These are phyloP conservation scores for Podosphaera xanthii DNA, from an alignment of 2,329 filamentous ascomycete species.

Conservation along the genomic window DNA sequence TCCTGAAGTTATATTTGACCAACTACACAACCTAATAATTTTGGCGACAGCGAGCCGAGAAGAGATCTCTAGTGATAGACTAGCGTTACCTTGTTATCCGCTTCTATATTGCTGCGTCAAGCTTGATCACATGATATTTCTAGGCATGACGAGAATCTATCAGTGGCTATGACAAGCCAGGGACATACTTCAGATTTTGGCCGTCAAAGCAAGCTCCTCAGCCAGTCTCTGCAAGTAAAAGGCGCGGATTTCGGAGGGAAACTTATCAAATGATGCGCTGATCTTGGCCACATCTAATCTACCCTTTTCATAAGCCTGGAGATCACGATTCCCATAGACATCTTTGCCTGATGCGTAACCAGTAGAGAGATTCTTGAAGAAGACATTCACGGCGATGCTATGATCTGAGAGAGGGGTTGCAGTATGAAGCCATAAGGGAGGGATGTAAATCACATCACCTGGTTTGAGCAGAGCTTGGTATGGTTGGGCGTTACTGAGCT, in stretches of 20 bases:
- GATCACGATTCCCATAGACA: slow-evolving; percentile 71
- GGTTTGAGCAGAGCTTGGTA: slow-evolving; percentile 41
- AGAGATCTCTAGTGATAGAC: too few relatives aligned
- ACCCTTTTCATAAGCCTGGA: slow-evolving; percentile 66
- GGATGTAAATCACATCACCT: slow-evolving; percentile 62
- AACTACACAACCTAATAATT: too few relatives aligned
- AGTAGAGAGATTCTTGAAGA: slow-evolving; percentile 49
- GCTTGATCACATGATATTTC: too few relatives aligned
- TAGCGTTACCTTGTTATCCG: too few relatives aligned
- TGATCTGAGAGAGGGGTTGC: slow-evolving; percentile 32
- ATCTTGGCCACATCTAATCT: slow-evolving; percentile 50
- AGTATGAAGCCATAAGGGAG: slow-evolving; percentile 67
- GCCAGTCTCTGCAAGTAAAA: slow-evolving; percentile 58
- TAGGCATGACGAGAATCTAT: too few relatives aligned
- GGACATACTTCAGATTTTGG: neutral
- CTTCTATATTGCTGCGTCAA: too few relatives aligned
- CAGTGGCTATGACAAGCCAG: neutral
- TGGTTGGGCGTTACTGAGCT: slow-evolving; percentile 31
- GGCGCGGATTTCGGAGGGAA: slow-evolving; percentile 41
- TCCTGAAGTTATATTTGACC: too few relatives aligned
- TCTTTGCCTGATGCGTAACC: slow-evolving; percentile 56
- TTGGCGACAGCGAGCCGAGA: too few relatives aligned
- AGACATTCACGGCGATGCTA: slow-evolving; percentile 72
- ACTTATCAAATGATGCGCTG: slow-evolving; percentile 33
- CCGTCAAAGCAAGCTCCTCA: slow-evolving; percentile 30